Evolutionary conservation across 23 red algal genomes (phyloP).

Genomic region (Gracilariopsis chorda): DNA sequence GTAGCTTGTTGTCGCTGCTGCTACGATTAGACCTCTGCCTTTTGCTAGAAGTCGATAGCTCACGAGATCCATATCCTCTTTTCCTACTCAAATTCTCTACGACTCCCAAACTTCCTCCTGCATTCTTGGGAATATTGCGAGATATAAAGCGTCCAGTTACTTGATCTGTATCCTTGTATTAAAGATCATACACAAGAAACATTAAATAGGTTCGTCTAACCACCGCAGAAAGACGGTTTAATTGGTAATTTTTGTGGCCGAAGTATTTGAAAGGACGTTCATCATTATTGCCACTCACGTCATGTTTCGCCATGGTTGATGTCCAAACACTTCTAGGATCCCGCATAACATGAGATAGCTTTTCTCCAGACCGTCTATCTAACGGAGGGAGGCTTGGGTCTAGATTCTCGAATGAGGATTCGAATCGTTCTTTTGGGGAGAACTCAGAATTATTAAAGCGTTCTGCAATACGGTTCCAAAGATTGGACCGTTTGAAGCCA

Average conservation of each 20-base stretch:
- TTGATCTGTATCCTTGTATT: background rate
- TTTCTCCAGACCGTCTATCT: background rate
- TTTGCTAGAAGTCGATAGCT: background rate
- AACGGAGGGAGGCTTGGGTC: background rate
- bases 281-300: background rate
- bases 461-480: background rate
- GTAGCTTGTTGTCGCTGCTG: background rate
- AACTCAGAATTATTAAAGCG: background rate
- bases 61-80: background rate
- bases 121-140: background rate
- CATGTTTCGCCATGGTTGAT: background rate
- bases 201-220: background rate
- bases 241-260: background rate
- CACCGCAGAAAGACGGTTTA: background rate
- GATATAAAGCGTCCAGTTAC: background rate
- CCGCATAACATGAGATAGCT: background rate
- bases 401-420: background rate
- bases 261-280: background rate
- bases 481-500: background rate
- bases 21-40: background rate
- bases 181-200: background rate
- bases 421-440: background rate
- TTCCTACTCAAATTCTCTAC: background rate
- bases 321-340: background rate
- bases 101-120: background rate